phyloP scores from a whole-genome alignment of 768 basidiomycete genomes.

The Dictyophora rubrovolvata region DNA sequence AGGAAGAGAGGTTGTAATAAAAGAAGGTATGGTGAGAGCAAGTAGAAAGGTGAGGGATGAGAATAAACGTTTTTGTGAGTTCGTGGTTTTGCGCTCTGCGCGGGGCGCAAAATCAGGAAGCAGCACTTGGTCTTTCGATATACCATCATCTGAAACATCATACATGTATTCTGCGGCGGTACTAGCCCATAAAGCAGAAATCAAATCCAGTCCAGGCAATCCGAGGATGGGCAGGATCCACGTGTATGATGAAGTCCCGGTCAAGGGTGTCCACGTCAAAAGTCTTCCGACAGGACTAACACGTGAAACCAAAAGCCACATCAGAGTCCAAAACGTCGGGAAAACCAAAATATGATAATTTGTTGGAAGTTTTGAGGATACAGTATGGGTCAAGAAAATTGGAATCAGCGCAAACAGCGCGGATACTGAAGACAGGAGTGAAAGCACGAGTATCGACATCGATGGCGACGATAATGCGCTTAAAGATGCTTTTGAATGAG shows the following conservation, averaged over 20 bases:
- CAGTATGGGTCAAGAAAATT: not conserved
- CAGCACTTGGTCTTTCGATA: not conserved
- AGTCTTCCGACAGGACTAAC: conserved; percentile 63
- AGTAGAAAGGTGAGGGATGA: conserved; percentile 11
- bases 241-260: conserved; percentile 39
- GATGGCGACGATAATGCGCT: conserved; percentile 18
- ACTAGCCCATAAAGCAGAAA: conserved; percentile 66
- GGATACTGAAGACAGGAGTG: not conserved
- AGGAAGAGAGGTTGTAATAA: conserved; percentile 32
- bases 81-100: not conserved
- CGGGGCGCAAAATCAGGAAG: too few species aligned
- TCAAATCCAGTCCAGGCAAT: conserved; percentile 57
- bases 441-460: not conserved
- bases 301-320: conserved; percentile 45
- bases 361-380: not conserved
- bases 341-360: conserved; percentile 48
- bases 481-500: conserved; percentile 20
- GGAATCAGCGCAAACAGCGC: conserved; percentile 1
- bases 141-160: conserved; percentile 8
- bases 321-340: conserved; percentile 57
- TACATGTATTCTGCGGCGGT: conserved; percentile 45
- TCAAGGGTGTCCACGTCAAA: conserved; percentile 57
- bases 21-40: conserved; percentile 41
- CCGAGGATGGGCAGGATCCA: conserved; percentile 59
- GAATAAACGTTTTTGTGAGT: not conserved